Evolutionary conservation across 306 rosid genomes (phyloP).

Genomic region (Astragalus membranaceus): DNA sequence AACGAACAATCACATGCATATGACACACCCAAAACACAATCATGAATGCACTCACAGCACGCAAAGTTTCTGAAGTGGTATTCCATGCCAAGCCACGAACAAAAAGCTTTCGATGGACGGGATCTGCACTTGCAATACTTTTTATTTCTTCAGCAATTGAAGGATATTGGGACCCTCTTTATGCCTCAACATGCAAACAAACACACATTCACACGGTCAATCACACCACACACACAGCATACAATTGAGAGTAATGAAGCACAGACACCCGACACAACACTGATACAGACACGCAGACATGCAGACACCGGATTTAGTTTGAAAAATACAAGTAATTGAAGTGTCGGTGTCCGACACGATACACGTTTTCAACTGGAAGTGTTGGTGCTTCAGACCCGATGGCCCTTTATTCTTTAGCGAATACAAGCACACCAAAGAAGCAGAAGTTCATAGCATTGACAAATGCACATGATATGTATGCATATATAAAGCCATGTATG

Average conservation of each 20-base stretch:
- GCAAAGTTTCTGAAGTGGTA: constrained; percentile 73
- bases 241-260: constrained; percentile 34
- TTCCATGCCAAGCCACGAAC: constrained; percentile 85
- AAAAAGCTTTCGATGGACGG: constrained; percentile 84
- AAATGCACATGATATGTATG: not conserved
- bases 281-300: no score
- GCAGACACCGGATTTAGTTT: no score
- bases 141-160: constrained; percentile 80
- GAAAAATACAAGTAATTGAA: no score
- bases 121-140: constrained; percentile 73
- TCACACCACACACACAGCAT: constrained; percentile 43
- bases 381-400: not conserved
- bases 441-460: constrained; percentile 12
- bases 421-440: constrained; percentile 28
- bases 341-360: no score
- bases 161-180: constrained; percentile 84
- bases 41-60: constrained; percentile 74
- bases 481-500: not conserved
- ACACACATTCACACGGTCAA: constrained; percentile 74
- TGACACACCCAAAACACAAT: constrained; percentile 49
- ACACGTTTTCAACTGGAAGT: no score
- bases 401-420: constrained; percentile 20
- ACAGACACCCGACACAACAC: no score
- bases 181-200: constrained; percentile 86
- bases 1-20: constrained; percentile 34